Evolutionary conservation across 1,284 basidiomycete species (phyloP).

Genomic region (Cryptococcus sp.): DNA sequence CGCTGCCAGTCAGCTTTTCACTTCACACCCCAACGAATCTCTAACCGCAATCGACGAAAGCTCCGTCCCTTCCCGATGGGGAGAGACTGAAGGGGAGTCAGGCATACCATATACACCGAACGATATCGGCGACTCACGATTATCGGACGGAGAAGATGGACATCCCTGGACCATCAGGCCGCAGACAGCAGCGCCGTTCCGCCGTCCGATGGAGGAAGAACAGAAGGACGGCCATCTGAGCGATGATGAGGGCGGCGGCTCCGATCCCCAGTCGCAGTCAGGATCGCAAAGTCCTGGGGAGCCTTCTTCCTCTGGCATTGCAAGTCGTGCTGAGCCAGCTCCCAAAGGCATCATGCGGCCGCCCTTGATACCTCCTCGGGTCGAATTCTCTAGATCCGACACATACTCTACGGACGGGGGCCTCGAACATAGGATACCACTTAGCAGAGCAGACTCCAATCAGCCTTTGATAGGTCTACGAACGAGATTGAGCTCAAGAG

Average conservation of each 20-base stretch:
- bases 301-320: not conserved
- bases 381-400: constrained; percentile 45
- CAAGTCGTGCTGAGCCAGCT: not conserved
- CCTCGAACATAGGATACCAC: constrained; percentile 26
- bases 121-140: constrained; percentile 27
- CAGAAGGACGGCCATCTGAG: constrained; percentile 26
- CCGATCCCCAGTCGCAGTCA: too few species aligned
- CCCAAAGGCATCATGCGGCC: constrained; percentile 9
- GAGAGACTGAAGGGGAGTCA: constrained; percentile 16
- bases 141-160: constrained; percentile 52
- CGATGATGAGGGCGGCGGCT: constrained; percentile 4
- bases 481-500: constrained; percentile 39
- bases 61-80: constrained; percentile 34
- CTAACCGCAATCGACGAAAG: constrained; percentile 50
- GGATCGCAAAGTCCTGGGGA: constrained; percentile 8
- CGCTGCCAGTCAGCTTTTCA: constrained; percentile 80
- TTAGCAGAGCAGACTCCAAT: constrained; percentile 31
- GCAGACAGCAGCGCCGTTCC: constrained; percentile 69
- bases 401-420: constrained; percentile 39
- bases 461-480: constrained; percentile 35
- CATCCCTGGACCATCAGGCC: constrained; percentile 56
- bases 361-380: constrained; percentile 11
- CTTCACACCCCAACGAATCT: constrained; percentile 43
- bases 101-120: constrained; percentile 42
- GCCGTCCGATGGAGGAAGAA: constrained; percentile 69